Evolutionary conservation across 1,139 yeast genomes (phyloP).

Genomic region (Kodamaea fungicola): DNA sequence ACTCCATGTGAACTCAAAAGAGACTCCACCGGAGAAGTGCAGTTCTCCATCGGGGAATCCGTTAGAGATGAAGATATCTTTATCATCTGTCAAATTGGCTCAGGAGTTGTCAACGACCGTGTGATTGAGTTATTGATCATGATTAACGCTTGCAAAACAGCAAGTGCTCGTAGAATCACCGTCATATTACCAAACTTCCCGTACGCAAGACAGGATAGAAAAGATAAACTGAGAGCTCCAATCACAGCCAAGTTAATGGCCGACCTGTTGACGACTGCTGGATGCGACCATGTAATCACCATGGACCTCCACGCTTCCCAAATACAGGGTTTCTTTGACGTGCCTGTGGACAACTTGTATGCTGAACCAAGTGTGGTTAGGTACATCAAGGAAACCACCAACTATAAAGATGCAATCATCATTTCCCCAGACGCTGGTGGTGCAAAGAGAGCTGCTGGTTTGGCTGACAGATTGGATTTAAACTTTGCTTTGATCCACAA

Average conservation of each 20-base stretch:
- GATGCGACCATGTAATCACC: constrained; percentile 77
- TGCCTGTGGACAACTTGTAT: constrained; percentile 77
- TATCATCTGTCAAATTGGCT: constrained; percentile 63
- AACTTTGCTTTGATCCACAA: constrained; percentile 80
- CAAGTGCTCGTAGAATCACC: constrained; percentile 75
- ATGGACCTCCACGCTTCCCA: constrained; percentile 85
- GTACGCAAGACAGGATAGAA: constrained; percentile 80
- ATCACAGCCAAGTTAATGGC: constrained; percentile 79
- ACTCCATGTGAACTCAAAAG: constrained; percentile 54
- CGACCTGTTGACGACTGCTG: constrained; percentile 71
- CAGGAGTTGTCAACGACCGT: constrained; percentile 63
- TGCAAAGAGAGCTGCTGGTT: constrained; percentile 76
- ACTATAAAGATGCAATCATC: constrained; percentile 50
- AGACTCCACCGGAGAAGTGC: constrained; percentile 56
- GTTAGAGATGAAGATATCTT: constrained; percentile 78
- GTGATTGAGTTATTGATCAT: constrained; percentile 68
- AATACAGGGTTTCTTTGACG: constrained; percentile 78
- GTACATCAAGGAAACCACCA: constrained; percentile 56
- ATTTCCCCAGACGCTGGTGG: constrained; percentile 89
- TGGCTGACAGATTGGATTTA: constrained; percentile 73
- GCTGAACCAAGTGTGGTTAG: constrained; percentile 76
- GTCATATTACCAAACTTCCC: constrained; percentile 81
- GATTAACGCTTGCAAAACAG: constrained; percentile 75
- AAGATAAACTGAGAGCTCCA: constrained; percentile 79
- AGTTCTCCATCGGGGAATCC: constrained; percentile 65